Evolutionary conservation across 2,329 filamentous ascomycete genomes (phyloP).

Genomic region (Claviceps sp.): DNA sequence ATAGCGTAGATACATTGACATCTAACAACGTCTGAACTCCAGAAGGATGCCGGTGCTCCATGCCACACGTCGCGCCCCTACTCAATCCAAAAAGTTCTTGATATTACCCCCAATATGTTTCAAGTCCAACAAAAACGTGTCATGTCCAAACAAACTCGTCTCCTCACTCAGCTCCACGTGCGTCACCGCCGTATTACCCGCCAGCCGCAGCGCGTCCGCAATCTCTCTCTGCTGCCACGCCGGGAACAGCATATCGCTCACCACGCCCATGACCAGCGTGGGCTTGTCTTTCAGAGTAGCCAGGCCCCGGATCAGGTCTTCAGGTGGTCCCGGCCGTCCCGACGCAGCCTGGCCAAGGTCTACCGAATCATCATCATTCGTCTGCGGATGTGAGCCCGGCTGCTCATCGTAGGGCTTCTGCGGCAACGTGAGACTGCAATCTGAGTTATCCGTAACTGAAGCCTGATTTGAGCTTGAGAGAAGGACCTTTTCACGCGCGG

Average conservation of each 20-base stretch:
- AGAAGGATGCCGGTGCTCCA: no score
- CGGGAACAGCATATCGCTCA: conserved; percentile 91
- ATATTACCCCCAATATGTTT: conserved; percentile 82
- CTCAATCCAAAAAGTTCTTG: conserved; percentile 50
- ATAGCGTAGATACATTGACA: no score
- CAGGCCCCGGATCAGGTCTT: conserved; percentile 69
- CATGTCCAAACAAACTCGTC: conserved; percentile 87
- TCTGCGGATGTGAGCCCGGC: conserved; percentile 28
- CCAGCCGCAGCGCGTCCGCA: conserved; percentile 63
- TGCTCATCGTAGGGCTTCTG: conserved; percentile 79
- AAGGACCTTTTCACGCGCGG: conserved; percentile 45
- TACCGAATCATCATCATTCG: conserved; percentile 10
- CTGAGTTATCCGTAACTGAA: conserved; percentile 19
- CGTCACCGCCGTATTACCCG: conserved; percentile 68
- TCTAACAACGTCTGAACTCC: no score
- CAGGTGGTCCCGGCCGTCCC: conserved; percentile 42
- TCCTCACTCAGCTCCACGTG: conserved; percentile 91
- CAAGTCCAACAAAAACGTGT: conserved; percentile 87
- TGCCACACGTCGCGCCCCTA: no score
- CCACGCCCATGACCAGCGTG: conserved; percentile 81
- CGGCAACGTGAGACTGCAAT: conserved; percentile 72
- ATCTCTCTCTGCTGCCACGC: conserved; percentile 97
- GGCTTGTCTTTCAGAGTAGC: conserved; percentile 59
- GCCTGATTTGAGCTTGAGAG: conserved; percentile 38
- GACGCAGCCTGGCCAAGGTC: conserved; percentile 7